Evolutionary conservation across 1,284 basidiomycete species (phyloP).

Genomic region (Boletellus deceptivus): DNA sequence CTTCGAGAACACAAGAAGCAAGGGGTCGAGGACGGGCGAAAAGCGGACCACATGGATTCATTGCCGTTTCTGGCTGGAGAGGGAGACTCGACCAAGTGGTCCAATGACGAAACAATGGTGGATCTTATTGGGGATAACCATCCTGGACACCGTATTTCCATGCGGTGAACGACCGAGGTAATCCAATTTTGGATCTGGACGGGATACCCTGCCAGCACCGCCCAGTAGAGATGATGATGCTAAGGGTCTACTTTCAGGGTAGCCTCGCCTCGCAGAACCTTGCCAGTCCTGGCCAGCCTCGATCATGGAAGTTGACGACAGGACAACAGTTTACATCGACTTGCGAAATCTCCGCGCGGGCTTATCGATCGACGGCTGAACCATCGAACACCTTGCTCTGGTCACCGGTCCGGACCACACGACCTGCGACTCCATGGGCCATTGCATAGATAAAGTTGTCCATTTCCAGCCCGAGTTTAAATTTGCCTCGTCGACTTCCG

Average conservation of each 20-base stretch:
- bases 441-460: neutral
- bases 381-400: neutral
- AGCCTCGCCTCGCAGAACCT: neutral
- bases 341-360: too few species aligned
- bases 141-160: neutral
- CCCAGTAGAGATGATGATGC: too few species aligned
- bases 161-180: neutral
- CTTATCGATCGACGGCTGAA: neutral
- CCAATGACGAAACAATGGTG: neutral
- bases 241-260: too few species aligned
- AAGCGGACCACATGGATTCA: neutral
- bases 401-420: neutral
- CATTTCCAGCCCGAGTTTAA: neutral
- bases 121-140: neutral
- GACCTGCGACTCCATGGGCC: neutral
- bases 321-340: neutral
- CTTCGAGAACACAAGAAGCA: neutral
- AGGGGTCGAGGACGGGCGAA: neutral
- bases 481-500: constrained; percentile 1
- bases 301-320: neutral
- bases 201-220: too few species aligned
- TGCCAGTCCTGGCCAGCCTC: neutral
- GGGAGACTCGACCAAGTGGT: neutral
- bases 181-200: too few species aligned
- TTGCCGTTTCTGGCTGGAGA: neutral